These are phyloP conservation scores for Inga laurina DNA, from an alignment of 306 rosid genomes.

Conservation along the genomic window DNA sequence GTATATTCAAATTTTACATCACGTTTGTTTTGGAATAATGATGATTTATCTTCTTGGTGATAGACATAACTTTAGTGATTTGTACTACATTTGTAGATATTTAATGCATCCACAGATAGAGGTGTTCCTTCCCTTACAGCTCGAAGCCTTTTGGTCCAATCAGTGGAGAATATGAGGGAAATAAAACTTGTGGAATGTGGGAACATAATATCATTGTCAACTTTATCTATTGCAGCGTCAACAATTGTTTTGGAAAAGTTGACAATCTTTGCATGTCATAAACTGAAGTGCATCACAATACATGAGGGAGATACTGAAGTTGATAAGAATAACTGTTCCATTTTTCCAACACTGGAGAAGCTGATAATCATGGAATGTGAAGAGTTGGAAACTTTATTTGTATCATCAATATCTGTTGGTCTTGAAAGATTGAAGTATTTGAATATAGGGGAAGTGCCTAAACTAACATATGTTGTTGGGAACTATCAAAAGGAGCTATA, in stretches of 20 bases:
- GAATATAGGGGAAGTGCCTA: accelerated
- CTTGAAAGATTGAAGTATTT: too few species aligned
- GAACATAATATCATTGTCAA: not conserved
- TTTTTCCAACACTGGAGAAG: not conserved
- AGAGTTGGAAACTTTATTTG: too few species aligned
- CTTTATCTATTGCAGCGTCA: not conserved
- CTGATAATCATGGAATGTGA: too few species aligned
- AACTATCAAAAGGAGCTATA: too few species aligned
- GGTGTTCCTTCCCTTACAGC: accelerated
- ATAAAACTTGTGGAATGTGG: accelerated
- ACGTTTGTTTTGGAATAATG: too few species aligned
- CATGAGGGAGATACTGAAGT: not conserved
- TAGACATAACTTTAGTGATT: too few species aligned
- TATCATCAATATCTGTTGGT: too few species aligned
- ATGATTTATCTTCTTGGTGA: too few species aligned
- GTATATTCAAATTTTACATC: too few species aligned
- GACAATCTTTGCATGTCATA: not conserved
- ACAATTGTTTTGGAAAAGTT: not conserved
- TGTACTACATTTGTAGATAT: too few species aligned
- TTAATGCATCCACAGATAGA: too few species aligned
- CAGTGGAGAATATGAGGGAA: not conserved
- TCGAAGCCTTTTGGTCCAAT: not conserved
- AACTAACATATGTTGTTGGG: too few species aligned
- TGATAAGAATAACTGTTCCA: not conserved
- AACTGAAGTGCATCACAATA: not conserved